Percentiles rank a stretch among this genome's conserved stretches.
phyloP scores from a whole-genome alignment of 257 asterid species.

The Nicotiana knightiana region DNA sequence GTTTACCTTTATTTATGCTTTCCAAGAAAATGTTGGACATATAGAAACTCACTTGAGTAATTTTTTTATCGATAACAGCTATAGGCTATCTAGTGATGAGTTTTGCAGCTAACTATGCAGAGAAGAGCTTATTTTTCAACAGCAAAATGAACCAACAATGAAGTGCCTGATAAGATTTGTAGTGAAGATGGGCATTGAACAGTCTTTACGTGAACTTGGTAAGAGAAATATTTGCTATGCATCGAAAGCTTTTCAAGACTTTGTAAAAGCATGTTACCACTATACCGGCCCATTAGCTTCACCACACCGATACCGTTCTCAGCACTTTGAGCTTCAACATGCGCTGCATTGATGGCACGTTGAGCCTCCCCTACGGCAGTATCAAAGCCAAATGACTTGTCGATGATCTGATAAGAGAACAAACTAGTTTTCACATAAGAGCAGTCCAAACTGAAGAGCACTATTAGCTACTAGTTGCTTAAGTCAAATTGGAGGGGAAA shows the following conservation, averaged over 20 bases:
- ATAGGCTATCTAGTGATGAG: neutral
- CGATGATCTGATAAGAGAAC: constrained; percentile 60
- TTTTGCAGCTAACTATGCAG: neutral
- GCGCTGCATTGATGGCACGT: constrained; percentile 96
- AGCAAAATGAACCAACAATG: neutral
- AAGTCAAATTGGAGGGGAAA: neutral
- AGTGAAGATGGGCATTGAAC: neutral
- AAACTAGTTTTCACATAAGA: neutral
- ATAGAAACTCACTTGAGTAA: neutral
- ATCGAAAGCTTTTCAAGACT: neutral
- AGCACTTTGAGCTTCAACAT: constrained; percentile 91
- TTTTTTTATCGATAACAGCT: neutral
- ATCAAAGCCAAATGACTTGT: constrained; percentile 89
- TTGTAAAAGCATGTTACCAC: constrained; percentile 46
- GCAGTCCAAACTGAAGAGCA: neutral
- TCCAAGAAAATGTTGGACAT: neutral
- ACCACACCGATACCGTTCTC: constrained; percentile 91
- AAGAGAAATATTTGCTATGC: neutral
- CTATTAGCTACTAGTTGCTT: neutral
- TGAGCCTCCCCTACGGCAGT: constrained; percentile 96
- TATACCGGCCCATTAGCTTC: constrained; percentile 92
- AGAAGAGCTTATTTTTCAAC: neutral
- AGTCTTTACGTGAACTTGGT: neutral
- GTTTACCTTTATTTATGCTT: neutral
- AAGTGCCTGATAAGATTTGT: neutral